Evolutionary conservation across 1,139 yeast species (phyloP).

Genomic region (Oligophagozyma castellii): DNA sequence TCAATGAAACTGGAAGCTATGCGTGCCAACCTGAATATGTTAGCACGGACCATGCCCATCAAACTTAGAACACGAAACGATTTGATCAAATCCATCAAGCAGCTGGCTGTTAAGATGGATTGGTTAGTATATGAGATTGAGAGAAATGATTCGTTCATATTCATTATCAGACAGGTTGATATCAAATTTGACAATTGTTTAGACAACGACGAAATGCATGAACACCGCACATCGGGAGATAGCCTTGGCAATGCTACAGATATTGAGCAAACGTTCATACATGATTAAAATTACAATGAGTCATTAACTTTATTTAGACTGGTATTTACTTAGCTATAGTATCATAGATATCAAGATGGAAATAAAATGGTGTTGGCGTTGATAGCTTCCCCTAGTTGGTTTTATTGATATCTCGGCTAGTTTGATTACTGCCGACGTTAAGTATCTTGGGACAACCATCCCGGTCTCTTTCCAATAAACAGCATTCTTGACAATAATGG

Average conservation of each 20-base stretch:
- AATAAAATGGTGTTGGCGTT: no score
- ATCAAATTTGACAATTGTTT: slow-evolving; percentile 2
- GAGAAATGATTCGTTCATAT: slow-evolving; percentile 30
- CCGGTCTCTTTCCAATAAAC: slow-evolving; percentile 60
- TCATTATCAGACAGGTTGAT: slow-evolving; percentile 25
- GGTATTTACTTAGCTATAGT: no score
- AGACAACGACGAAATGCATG: not conserved
- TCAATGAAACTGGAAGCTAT: slow-evolving; percentile 27
- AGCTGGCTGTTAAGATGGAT: slow-evolving; percentile 36
- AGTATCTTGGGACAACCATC: slow-evolving; percentile 88
- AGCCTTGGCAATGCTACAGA: slow-evolving; percentile 2
- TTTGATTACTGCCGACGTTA: slow-evolving; percentile 63
- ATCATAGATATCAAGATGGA: no score
- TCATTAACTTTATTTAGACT: no score
- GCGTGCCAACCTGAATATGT: slow-evolving; percentile 27
- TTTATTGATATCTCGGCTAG: no score
- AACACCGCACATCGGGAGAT: not conserved
- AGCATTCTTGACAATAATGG: slow-evolving; percentile 80
- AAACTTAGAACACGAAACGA: slow-evolving; percentile 36
- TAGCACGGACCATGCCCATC: slow-evolving; percentile 38
- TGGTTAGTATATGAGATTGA: slow-evolving; percentile 41
- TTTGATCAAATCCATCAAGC: slow-evolving; percentile 31
- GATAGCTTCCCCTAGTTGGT: no score
- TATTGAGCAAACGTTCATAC: slow-evolving; percentile 2
- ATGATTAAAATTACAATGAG: no score